Conservation (phyloP, 192 early-diverging fungal species). For the Backusella morwellensis region DNA sequence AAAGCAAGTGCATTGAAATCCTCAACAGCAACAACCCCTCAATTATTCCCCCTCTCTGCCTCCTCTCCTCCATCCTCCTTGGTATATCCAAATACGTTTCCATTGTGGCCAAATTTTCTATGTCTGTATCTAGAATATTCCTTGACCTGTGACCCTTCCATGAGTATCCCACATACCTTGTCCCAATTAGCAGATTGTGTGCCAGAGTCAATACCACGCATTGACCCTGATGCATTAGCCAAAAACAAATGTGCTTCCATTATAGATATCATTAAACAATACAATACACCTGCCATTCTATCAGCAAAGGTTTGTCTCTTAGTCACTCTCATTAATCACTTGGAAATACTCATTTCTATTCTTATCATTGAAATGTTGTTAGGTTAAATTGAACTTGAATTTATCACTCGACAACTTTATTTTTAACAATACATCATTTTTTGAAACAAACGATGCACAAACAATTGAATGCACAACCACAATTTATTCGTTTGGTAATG, state of each 20-base stretch:
- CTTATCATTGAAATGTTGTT: neutral
- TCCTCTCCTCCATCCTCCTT: neutral
- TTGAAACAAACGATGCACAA: slow-evolving; percentile 38
- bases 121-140: slow-evolving; percentile 38
- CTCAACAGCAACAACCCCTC: neutral
- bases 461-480: slow-evolving; percentile 43
- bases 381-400: slow-evolving; percentile 44
- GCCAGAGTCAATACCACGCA: slow-evolving; percentile 19
- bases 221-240: slow-evolving; percentile 8
- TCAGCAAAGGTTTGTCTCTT: slow-evolving; percentile 28
- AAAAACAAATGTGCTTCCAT: slow-evolving; percentile 29
- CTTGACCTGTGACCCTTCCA: slow-evolving; percentile 21
- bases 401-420: slow-evolving; percentile 35
- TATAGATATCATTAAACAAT: slow-evolving; percentile 1
- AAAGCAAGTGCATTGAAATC: neutral
- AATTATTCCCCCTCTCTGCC: neutral
- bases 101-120: slow-evolving; percentile 42
- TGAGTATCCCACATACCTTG: slow-evolving; percentile 32
- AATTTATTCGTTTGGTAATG: slow-evolving; percentile 50
- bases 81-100: neutral
- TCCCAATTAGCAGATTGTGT: slow-evolving; percentile 33
- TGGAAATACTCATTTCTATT: neutral
- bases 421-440: slow-evolving; percentile 46
- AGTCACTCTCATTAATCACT: neutral
- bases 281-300: slow-evolving; percentile 17